Conservation (phyloP, 164 flowering plant genomes). For the Houttuynia cordata region DNA sequence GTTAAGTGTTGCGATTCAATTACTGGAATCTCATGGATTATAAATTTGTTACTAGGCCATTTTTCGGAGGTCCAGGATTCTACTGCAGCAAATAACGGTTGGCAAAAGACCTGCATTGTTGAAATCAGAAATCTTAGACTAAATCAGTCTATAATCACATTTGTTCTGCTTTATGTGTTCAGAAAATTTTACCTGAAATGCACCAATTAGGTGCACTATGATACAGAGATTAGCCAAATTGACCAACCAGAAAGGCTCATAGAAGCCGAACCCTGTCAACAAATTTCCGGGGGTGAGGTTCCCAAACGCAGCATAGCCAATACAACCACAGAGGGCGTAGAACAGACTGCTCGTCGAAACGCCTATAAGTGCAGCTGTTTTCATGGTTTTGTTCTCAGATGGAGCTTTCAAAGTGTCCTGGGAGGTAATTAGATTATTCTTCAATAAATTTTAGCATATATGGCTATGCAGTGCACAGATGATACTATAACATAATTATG, state of each 20-base stretch:
- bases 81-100: constrained; percentile 55
- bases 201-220: constrained; percentile 54
- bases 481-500: background rate
- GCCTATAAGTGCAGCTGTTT: constrained; percentile 33
- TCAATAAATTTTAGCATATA: background rate
- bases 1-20: constrained; percentile 22
- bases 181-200: constrained; percentile 35
- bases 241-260: constrained; percentile 55
- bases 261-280: constrained; percentile 49
- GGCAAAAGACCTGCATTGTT: constrained; percentile 55
- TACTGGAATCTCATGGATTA: constrained; percentile 28
- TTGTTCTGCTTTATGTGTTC: too few relatives aligned
- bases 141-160: too few relatives aligned
- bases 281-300: constrained; percentile 49
- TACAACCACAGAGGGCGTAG: constrained; percentile 42
- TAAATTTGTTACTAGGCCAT: constrained; percentile 54
- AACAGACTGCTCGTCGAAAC: constrained; percentile 28
- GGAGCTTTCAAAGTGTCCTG: constrained; percentile 9
- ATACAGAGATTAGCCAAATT: constrained; percentile 46
- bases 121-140: too few relatives aligned
- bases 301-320: constrained; percentile 75
- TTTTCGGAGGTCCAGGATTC: constrained; percentile 23
- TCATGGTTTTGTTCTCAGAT: constrained; percentile 50
- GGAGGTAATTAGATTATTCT: background rate
- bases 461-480: too few relatives aligned